A percentile compares a stretch with the other conserved stretches of the same genome.
Conservation (phyloP, 148 eudicot species). For the Suaeda aralocaspica region DNA sequence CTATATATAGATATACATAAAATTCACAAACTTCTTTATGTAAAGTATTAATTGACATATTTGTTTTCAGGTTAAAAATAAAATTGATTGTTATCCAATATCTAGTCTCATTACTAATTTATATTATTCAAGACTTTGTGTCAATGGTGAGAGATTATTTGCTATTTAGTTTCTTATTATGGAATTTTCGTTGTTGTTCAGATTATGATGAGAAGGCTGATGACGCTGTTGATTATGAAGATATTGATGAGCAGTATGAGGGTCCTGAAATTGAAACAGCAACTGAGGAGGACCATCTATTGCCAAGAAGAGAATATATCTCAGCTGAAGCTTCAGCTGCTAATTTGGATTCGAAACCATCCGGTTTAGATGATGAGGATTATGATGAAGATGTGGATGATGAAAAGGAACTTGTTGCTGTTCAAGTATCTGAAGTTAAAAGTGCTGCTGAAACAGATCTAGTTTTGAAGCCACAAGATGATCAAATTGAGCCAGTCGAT, state of each 20-base stretch:
- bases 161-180: neutral
- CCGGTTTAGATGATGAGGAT: conserved; percentile 90
- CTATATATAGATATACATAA: no score
- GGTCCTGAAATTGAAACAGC: conserved; percentile 86
- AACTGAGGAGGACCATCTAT: conserved; percentile 86
- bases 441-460: conserved; percentile 35
- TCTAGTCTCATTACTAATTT: no score
- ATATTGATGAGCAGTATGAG: conserved; percentile 92
- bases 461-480: conserved; percentile 20
- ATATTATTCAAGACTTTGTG: no score
- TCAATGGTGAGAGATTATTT: no score
- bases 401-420: conserved; percentile 44
- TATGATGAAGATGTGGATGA: conserved; percentile 79
- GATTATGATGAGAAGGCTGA: conserved; percentile 94
- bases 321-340: conserved; percentile 42
- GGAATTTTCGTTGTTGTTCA: conserved; percentile 24
- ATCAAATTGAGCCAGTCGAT: conserved; percentile 18
- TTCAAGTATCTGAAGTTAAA: conserved; percentile 33
- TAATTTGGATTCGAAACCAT: conserved; percentile 39
- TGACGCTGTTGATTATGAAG: conserved; percentile 97
- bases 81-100: no score
- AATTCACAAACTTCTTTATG: no score
- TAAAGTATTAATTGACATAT: no score
- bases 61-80: no score
- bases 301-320: conserved; percentile 59